Conservation (phyloP, 208 protist species). For the Trypanosoma vivax region DNA sequence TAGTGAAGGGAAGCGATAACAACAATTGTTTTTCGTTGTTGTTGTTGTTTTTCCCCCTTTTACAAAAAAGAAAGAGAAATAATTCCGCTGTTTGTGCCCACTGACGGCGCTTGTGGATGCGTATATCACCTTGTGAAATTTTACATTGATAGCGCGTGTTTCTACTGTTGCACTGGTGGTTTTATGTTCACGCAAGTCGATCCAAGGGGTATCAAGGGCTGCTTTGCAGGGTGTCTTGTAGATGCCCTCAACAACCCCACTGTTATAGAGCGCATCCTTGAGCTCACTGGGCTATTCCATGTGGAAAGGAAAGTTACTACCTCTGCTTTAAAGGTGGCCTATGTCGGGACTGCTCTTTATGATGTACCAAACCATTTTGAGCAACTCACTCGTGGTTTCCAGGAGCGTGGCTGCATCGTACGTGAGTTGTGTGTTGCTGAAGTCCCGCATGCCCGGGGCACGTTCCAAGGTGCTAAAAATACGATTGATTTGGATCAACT, state of each 20-base stretch:
- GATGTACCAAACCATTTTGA: constrained; percentile 44
- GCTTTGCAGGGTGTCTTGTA: constrained; percentile 58
- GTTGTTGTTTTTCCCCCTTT: too few species aligned
- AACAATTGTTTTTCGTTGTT: too few species aligned
- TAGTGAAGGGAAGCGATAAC: too few species aligned
- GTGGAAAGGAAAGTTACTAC: constrained; percentile 4
- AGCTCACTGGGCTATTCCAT: constrained; percentile 30
- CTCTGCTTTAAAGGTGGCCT: constrained; percentile 45
- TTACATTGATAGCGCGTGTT: too few species aligned
- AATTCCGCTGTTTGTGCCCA: too few species aligned
- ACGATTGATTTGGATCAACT: constrained; percentile 24
- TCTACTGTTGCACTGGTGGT: neutral
- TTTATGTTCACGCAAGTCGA: neutral
- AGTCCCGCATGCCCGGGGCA: neutral
- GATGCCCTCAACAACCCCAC: constrained; percentile 37
- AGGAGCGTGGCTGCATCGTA: constrained; percentile 47
- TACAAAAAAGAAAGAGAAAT: too few species aligned
- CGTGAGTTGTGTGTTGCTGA: constrained; percentile 50
- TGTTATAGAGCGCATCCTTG: constrained; percentile 56
- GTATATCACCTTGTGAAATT: too few species aligned
- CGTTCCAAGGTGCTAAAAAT: neutral
- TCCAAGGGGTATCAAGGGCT: constrained; percentile 33
- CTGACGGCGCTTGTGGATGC: too few species aligned
- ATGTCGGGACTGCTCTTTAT: constrained; percentile 86
- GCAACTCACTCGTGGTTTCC: constrained; percentile 39